phyloP scores from a whole-genome alignment of 2,329 filamentous ascomycete species.

The Sporothrix globosa region DNA sequence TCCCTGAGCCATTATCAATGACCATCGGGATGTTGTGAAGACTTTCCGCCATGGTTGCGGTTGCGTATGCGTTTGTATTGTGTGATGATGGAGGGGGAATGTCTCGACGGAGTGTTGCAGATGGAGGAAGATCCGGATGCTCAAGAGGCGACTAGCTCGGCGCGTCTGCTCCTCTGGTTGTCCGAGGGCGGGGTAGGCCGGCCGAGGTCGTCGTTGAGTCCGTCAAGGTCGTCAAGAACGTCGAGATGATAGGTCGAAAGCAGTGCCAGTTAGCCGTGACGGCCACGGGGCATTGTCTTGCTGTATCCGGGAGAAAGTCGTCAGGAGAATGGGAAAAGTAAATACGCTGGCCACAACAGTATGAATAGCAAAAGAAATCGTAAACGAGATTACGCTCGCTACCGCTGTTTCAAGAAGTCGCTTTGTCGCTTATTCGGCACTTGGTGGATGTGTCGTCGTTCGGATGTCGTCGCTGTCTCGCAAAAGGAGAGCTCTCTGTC shows the following conservation, averaged over 20 bases:
- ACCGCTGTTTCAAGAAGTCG: background rate
- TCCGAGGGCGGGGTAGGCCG: no score
- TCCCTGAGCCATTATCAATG: conserved; percentile 97
- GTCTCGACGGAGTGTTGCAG: background rate
- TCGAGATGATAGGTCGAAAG: background rate
- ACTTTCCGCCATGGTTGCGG: conserved; percentile 56
- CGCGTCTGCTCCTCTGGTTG: conserved; percentile 11
- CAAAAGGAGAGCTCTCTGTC: conserved; percentile 27
- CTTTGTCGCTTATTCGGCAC: background rate
- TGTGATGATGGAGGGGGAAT: background rate
- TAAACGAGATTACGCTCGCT: background rate
- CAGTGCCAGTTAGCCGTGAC: conserved; percentile 30
- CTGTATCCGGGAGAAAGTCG: background rate
- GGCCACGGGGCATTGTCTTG: conserved; percentile 33
- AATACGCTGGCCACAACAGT: background rate
- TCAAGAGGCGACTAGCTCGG: background rate
- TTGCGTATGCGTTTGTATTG: conserved; percentile 20
- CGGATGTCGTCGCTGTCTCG: conserved; percentile 10
- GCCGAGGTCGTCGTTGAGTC: background rate
- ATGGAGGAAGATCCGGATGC: background rate
- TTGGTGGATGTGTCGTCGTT: conserved; percentile 17
- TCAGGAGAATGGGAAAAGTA: background rate
- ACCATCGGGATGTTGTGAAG: conserved; percentile 98
- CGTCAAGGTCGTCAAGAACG: background rate
- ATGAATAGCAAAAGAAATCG: background rate